Conservation (phyloP, 257 asterid species). For the Paulownia fortunei region DNA sequence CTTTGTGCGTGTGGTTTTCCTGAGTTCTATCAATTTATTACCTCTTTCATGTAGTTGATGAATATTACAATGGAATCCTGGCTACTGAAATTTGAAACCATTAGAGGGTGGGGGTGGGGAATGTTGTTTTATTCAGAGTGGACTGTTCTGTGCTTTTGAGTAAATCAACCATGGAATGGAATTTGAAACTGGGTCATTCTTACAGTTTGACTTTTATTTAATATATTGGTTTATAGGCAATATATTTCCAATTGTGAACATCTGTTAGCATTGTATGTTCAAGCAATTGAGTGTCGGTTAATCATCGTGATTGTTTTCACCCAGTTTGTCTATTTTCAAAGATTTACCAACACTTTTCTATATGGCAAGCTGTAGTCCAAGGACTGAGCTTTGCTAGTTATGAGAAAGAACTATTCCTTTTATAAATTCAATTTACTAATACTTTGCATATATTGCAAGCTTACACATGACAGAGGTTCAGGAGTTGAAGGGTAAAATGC, state of each 20-base stretch:
- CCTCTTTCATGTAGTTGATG: neutral
- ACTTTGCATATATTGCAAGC: too few relatives aligned
- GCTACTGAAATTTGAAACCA: neutral
- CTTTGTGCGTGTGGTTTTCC: neutral
- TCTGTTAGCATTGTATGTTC: neutral
- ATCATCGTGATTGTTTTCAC: neutral
- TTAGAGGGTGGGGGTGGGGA: too few relatives aligned
- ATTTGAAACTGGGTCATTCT: neutral
- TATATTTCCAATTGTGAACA: neutral
- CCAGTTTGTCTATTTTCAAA: neutral
- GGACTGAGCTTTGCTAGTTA: neutral
- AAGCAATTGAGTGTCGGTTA: neutral
- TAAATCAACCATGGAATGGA: too few relatives aligned
- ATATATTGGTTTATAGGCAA: neutral
- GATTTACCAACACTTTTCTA: neutral
- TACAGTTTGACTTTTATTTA: neutral
- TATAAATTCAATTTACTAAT: too few relatives aligned
- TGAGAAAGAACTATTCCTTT: neutral
- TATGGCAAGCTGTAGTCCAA: too few relatives aligned
- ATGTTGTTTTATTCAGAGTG: neutral
- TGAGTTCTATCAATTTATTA: neutral
- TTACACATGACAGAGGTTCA: too few relatives aligned
- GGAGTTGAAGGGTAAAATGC: neutral
- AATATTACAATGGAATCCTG: neutral
- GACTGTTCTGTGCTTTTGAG: neutral